Evolutionary conservation across 768 basidiomycete genomes (phyloP), one percentile per base, ranked within the genome.

Genomic region (Kwoniella sp.): DNA sequence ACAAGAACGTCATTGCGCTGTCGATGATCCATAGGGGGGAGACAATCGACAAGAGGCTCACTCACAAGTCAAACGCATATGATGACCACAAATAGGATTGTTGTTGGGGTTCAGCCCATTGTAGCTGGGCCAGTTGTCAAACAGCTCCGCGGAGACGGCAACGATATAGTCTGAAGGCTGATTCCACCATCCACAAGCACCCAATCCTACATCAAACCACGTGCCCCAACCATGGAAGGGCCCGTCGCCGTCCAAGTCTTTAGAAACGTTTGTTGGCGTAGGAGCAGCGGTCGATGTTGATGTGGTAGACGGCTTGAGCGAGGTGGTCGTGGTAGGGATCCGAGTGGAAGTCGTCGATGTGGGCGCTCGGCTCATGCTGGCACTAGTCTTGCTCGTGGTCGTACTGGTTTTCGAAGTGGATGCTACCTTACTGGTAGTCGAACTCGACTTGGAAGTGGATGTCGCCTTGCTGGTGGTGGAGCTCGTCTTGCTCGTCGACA

Each of bases 151-250:
- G 22, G 69, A 65, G 17, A 67, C 71, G 52, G 75, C 75, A 5
- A 74, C 75, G 36, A 74, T 71, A 33, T 62, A 49, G 25, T 75
- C 67, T 17, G 53, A 65, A n/a, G 68, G 63, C 30, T 36, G 58
- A 40, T 74, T 65, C 15, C 33, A 63, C 54, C 55, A 58, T 13
- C 75, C 75, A 63, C 75, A 77, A 10, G 75, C 75, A 29, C 69
- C 68, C 2, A 74, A 60, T 17, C 60, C 63, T 19, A 50, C 36
- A 37, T 74, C 71, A 54, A 69, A 77, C 57, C 64, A 77, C 15
- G 75, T 77, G 36, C 70, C 75, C 68, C 68, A 70, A 8, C 75
- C 75, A 2, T 68, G 67, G 68, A 74, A 77, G 1, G 75, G 75
- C 21, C 75, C 75, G 37, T 68, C 61, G 13, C 72, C 72, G 21